These are phyloP conservation scores for Cyclotella kingstonii DNA, from an alignment of 108 stramenopile genomes.

Conservation along the genomic window DNA sequence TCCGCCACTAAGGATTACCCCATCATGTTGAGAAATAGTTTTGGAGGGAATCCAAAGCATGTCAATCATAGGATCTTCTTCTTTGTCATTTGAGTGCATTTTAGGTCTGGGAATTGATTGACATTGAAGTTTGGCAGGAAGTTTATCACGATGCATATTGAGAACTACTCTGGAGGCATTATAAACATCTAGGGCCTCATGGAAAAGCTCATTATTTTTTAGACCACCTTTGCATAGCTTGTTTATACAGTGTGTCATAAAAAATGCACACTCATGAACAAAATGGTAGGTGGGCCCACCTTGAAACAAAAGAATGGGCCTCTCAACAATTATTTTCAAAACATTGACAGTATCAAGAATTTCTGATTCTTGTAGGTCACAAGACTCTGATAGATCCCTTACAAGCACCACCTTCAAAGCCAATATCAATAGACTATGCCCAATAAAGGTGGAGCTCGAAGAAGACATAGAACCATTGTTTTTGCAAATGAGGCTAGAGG, in stretches of 20 bases:
- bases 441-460: not conserved
- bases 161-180: constrained; percentile 12
- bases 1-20: too few species aligned
- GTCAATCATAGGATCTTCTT: too few species aligned
- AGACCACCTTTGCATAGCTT: constrained; percentile 2
- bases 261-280: constrained; percentile 6
- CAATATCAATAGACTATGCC: constrained; percentile 4
- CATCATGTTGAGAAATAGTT: too few species aligned
- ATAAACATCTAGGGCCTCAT: constrained; percentile 15
- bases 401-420: constrained; percentile 8
- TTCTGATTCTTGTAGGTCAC: constrained; percentile 1
- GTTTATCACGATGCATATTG: constrained; percentile 18
- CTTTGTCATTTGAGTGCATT: too few species aligned
- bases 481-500: not conserved
- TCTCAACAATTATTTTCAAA: constrained; percentile 9
- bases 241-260: constrained; percentile 13
- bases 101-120: constrained; percentile 7
- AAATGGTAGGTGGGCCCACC: constrained; percentile 20
- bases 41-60: too few species aligned
- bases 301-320: constrained; percentile 14
- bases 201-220: constrained; percentile 2
- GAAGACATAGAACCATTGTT: not conserved
- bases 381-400: not conserved
- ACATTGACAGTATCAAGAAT: constrained; percentile 11
- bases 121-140: constrained; percentile 5